Percentiles rank a stretch among this genome's conserved stretches.
Evolutionary conservation across 768 basidiomycete genomes (phyloP).

Genomic region (Phaffia australis): DNA sequence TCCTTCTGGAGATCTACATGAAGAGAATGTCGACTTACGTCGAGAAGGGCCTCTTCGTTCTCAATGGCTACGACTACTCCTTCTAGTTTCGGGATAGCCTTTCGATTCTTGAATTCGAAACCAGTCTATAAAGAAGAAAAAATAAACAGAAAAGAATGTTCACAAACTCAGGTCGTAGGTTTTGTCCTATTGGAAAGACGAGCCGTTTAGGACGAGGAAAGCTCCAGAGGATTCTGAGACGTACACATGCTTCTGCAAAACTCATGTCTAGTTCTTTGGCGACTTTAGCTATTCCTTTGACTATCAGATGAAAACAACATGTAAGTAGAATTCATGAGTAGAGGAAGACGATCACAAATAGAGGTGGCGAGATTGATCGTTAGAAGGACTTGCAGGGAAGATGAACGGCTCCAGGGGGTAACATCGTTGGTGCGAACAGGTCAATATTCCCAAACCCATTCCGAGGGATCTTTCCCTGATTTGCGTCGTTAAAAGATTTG

Average conservation of each 20-base stretch:
- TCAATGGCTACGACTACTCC: conserved; percentile 81
- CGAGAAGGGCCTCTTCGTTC: conserved; percentile 59
- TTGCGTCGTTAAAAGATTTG: background rate
- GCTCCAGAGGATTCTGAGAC: conserved; percentile 35
- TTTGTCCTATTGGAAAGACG: background rate
- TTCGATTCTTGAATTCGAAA: conserved; percentile 90
- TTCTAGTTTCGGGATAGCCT: conserved; percentile 70
- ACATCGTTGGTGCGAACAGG: conserved; percentile 87
- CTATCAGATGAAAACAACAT: conserved; percentile 39
- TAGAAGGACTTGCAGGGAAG: conserved; percentile 63
- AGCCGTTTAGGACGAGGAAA: background rate
- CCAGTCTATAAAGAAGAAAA: conserved; percentile 52
- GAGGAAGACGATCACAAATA: background rate
- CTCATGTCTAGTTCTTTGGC: conserved; percentile 78
- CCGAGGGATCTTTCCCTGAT: conserved; percentile 80
- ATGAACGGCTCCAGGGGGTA: conserved; percentile 75
- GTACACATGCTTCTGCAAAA: conserved; percentile 87
- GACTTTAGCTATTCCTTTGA: conserved; percentile 77
- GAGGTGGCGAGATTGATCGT: background rate
- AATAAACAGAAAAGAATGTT: background rate
- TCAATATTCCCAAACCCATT: conserved; percentile 97
- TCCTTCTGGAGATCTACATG: background rate
- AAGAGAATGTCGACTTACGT: conserved; percentile 46
- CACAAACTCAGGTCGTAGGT: background rate
- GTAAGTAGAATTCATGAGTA: background rate